phyloP scores from a whole-genome alignment of 1,284 basidiomycete species.

The Puccinia horiana region DNA sequence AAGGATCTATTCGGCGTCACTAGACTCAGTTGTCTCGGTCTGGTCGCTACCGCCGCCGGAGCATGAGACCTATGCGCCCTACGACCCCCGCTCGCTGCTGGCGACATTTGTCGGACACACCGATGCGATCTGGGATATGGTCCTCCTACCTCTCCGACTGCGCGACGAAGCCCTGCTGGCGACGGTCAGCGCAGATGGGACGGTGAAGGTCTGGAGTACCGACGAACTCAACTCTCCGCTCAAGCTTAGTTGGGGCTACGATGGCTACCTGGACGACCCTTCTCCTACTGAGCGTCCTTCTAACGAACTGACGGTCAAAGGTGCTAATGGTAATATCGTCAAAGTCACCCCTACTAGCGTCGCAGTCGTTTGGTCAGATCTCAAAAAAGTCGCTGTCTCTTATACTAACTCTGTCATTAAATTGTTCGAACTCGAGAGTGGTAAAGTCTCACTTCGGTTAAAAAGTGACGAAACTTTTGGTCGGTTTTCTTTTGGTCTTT shows the following conservation, averaged over 20 bases:
- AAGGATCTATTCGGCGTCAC: conserved; percentile 82
- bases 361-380: conserved; percentile 70
- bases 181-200: conserved; percentile 84
- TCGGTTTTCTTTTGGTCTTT: conserved; percentile 57
- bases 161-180: conserved; percentile 71
- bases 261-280: conserved; percentile 58
- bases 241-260: conserved; percentile 75
- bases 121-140: conserved; percentile 92
- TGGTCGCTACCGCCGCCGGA: conserved; percentile 76
- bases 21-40: conserved; percentile 88
- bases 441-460: conserved; percentile 73
- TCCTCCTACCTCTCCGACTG: conserved; percentile 68
- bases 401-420: conserved; percentile 86
- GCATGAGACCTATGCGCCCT: conserved; percentile 76
- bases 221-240: conserved; percentile 63
- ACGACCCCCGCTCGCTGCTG: conserved; percentile 74
- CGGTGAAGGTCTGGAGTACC: conserved; percentile 87
- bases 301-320: conserved; percentile 52
- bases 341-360: conserved; percentile 75
- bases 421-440: conserved; percentile 82
- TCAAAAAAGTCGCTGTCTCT: conserved; percentile 67
- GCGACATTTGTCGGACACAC: conserved; percentile 86
- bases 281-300: conserved; percentile 6
- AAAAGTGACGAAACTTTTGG: conserved; percentile 72
- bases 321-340: conserved; percentile 52